Conservation (phyloP, 768 basidiomycete species). For the Flagelloscypha sp. region DNA sequence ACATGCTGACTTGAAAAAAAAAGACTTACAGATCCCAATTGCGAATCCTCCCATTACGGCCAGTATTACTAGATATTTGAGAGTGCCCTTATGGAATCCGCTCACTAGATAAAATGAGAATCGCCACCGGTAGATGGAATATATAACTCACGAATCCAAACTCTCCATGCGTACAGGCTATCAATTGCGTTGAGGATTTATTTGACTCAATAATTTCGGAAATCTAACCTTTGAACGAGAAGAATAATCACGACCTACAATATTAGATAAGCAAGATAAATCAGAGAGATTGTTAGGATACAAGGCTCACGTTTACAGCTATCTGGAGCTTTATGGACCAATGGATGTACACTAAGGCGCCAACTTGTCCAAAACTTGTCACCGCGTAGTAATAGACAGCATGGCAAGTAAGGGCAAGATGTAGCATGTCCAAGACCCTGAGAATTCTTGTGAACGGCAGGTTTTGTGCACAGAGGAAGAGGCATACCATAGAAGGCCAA, state of each 20-base stretch:
- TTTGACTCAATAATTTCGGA: background rate
- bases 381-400: constrained; percentile 29
- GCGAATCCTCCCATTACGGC: constrained; percentile 32
- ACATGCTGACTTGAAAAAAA: too few species aligned
- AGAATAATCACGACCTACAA: constrained; percentile 32
- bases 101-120: constrained; percentile 17
- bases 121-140: background rate
- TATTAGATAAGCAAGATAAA: too few species aligned
- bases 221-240: constrained; percentile 33
- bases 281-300: too few species aligned
- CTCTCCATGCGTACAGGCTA: constrained; percentile 37
- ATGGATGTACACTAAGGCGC: constrained; percentile 17
- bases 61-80: constrained; percentile 29
- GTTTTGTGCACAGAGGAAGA: background rate
- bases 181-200: background rate
- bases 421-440: constrained; percentile 28
- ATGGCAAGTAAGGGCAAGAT: constrained; percentile 25
- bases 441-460: background rate
- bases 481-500: constrained; percentile 27
- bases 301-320: constrained; percentile 28
- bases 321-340: constrained; percentile 35
- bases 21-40: constrained; percentile 26
- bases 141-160: constrained; percentile 36
- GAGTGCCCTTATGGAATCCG: constrained; percentile 27
- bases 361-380: constrained; percentile 24